A percentile compares a stretch with the other conserved stretches of the same genome.
Evolutionary conservation across 2,329 filamentous ascomycete species (phyloP).

Genomic region (Botrytis medusae): DNA sequence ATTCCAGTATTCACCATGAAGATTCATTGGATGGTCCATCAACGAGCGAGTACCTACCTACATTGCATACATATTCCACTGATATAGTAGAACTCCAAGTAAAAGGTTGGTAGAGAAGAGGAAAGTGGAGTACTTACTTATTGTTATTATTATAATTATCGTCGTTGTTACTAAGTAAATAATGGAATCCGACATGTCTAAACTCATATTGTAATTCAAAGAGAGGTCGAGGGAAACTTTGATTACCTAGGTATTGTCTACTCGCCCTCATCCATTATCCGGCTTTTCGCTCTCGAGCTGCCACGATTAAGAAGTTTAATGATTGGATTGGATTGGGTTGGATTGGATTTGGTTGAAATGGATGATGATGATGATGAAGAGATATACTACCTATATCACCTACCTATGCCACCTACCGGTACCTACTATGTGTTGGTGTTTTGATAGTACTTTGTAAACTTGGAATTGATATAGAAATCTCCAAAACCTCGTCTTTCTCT

Average conservation of each 20-base stretch:
- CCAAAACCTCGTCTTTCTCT: neutral
- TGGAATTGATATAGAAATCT: neutral
- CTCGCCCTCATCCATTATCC: neutral
- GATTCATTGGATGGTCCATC: neutral
- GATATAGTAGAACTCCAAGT: neutral
- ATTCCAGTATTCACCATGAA: neutral
- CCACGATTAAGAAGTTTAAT: neutral
- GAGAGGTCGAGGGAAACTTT: too few species aligned
- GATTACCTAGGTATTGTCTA: too few species aligned
- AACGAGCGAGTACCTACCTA: too few species aligned
- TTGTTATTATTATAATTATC: too few species aligned
- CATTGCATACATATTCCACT: too few species aligned
- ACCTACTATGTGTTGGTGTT: neutral
- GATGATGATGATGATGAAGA: neutral
- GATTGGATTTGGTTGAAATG: neutral
- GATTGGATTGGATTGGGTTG: neutral
- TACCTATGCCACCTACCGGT: too few species aligned
- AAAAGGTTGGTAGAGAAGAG: neutral
- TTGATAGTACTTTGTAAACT: neutral
- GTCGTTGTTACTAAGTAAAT: too few species aligned
- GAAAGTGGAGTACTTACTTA: neutral
- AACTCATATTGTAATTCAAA: neutral
- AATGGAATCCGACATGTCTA: neutral
- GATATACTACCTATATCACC: neutral
- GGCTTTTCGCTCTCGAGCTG: neutral